Conservation (phyloP, 345 rosid genomes). For the Capsella bursapastoris region DNA sequence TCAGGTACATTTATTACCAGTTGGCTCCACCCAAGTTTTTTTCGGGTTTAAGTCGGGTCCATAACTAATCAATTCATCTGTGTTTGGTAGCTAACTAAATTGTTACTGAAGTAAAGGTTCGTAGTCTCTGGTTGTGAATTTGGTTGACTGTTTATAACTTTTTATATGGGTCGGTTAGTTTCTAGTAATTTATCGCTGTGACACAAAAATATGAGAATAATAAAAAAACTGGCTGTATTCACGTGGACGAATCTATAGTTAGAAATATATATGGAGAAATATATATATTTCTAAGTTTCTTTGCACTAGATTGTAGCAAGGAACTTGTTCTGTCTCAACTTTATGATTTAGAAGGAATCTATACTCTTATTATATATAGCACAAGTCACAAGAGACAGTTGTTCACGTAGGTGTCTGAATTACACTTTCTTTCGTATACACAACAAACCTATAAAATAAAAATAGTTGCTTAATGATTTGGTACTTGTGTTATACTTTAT, state of each 20-base stretch:
- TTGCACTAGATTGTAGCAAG: conserved; percentile 38
- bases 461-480: neutral
- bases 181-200: conserved; percentile 25
- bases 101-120: neutral
- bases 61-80: conserved; percentile 7
- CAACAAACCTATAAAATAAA: neutral
- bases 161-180: conserved; percentile 24
- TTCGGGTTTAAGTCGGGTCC: neutral
- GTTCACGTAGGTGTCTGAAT: conserved; percentile 31
- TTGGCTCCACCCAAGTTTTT: conserved; percentile 27
- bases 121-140: conserved; percentile 22
- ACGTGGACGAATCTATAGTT: conserved; percentile 42
- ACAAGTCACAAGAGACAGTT: conserved; percentile 39
- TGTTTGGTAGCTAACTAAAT: conserved; percentile 21
- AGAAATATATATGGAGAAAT: neutral
- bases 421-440: conserved; percentile 35
- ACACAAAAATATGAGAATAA: conserved; percentile 5
- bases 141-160: conserved; percentile 22
- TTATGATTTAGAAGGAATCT: conserved; percentile 37
- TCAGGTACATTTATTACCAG: conserved; percentile 58
- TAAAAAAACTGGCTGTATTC: conserved; percentile 19
- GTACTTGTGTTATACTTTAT: neutral
- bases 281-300: neutral
- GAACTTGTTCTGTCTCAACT: conserved; percentile 38
- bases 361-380: conserved; percentile 24